Percentiles rank a stretch among this genome's conserved stretches.
phyloP scores from a whole-genome alignment of 2,329 filamentous ascomycete species.

The Paracamarosporium sp. region DNA sequence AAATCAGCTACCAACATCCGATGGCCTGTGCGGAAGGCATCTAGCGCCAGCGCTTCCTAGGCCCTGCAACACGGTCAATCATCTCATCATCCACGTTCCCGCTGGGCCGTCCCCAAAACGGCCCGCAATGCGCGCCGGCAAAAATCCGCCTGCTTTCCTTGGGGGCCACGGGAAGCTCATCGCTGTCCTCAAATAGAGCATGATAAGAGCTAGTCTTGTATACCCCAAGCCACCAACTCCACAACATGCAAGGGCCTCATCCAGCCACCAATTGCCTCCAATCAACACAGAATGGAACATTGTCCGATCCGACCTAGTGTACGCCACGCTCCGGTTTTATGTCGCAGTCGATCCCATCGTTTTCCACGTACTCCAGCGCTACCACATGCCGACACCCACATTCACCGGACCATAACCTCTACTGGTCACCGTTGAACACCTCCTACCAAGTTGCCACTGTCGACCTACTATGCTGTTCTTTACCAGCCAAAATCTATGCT shows the following conservation, averaged over 20 bases:
- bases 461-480: constrained; percentile 2
- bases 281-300: neutral
- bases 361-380: neutral
- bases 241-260: neutral
- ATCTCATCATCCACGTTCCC: neutral
- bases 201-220: neutral
- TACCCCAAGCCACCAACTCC: constrained; percentile 4
- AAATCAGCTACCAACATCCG: constrained; percentile 2
- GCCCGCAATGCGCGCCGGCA: neutral
- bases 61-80: neutral
- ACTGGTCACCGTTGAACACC: constrained; percentile 17
- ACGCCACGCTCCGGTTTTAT: neutral
- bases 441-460: constrained; percentile 24
- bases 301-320: neutral
- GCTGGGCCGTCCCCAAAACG: neutral
- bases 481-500: neutral
- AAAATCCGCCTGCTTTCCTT: neutral
- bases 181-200: neutral
- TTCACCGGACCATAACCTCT: neutral
- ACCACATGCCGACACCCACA: neutral
- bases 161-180: neutral
- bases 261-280: neutral
- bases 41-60: neutral
- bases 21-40: neutral
- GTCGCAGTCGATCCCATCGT: neutral